Evolutionary conservation across 2,329 filamentous ascomycete genomes (phyloP), one percentile per base, ranked within the genome.

Genomic region (Aspergillus terreus): DNA sequence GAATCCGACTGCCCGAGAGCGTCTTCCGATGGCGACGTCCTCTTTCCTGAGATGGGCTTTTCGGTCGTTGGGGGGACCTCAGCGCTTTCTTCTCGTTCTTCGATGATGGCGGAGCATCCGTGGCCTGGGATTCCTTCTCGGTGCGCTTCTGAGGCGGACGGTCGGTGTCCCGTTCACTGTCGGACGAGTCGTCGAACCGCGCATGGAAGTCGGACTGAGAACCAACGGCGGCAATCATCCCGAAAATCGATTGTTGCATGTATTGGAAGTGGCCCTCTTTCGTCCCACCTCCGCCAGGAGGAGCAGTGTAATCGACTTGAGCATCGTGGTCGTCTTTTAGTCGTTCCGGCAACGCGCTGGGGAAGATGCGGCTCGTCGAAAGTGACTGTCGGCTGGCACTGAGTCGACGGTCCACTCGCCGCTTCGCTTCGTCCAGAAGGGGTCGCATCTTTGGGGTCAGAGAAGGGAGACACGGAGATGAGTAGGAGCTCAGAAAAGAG

Each of bases 161-260:
- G 35, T 72, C 71, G 3, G 69, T 71, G 15, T 78, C 78, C n/a
- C 74, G 79, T 44, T 89, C 87, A 58, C 91, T 91, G 61, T 92
- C 90, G 61, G 89, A 94, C 38, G 87, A 91, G 58, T 87, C 87
- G 64, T 91, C 87, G 69, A 94, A 92, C 35, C 88, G 83, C 53
- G 88, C 82, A 69, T 89, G 86, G 65, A 95, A 91, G 71, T 95
- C 87, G 47, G 88, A 85, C 53, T 84, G 84, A 27, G 90, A 92
- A 6, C 91, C 90, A 35, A 90, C 90, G 14, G 90, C 90, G 6
- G 92, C 89, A 59, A 97, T 92, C 73, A 97, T 83, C 49, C 90
- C 91, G 69, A 96, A 95, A 50, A 97, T 86, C 58, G 90, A 95
- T 77, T 96, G 92, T 71, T 96, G 94, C 85, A 95, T 90, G 64